Conservation (phyloP, 2,329 filamentous ascomycete genomes). For the Emmonsia crescens region DNA sequence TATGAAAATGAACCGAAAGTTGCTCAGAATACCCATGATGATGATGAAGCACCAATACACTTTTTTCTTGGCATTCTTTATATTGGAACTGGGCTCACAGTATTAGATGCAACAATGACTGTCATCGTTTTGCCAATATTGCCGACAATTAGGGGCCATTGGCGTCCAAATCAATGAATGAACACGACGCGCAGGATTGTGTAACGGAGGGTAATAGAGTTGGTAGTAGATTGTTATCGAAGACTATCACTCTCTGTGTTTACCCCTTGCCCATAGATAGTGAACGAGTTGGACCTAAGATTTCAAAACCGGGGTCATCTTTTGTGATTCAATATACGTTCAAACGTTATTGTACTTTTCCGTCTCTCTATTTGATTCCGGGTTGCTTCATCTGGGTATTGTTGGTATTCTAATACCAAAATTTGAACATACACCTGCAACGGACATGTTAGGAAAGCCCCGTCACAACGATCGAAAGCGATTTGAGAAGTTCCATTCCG, state of each 20-base stretch:
- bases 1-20: background rate
- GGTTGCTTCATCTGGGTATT: conserved; percentile 37
- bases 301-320: background rate
- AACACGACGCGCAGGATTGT: conserved; percentile 54
- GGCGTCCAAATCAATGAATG: conserved; percentile 58
- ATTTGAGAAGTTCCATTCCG: too few relatives aligned
- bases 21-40: conserved; percentile 50
- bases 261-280: conserved; percentile 58
- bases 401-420: conserved; percentile 58
- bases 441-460: conserved; percentile 55
- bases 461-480: conserved; percentile 57
- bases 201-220: conserved; percentile 59
- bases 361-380: background rate
- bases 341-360: background rate
- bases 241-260: conserved; percentile 55
- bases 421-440: conserved; percentile 64
- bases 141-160: conserved; percentile 60
- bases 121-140: conserved; percentile 61
- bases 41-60: conserved; percentile 66
- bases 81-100: conserved; percentile 53
- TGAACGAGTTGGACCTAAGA: conserved; percentile 52
- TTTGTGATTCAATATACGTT: too few relatives aligned
- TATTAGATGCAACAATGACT: conserved; percentile 56
- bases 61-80: conserved; percentile 39
- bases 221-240: conserved; percentile 61